phyloP scores from a whole-genome alignment of 2,329 filamentous ascomycete species.

The Botrytis medusae region DNA sequence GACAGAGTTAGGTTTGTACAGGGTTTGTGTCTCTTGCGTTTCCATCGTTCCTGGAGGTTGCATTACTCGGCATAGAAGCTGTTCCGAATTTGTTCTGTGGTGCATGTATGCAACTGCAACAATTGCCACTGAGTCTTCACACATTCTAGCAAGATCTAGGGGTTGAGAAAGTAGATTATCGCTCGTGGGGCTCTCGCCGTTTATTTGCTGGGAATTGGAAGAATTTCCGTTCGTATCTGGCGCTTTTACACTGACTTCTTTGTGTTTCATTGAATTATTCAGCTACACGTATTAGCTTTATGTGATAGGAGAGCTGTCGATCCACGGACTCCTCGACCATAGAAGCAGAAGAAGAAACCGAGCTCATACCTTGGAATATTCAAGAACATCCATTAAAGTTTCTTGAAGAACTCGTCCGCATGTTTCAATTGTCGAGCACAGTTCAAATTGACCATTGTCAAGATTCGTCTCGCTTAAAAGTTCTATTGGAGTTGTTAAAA shows the following conservation, averaged over 20 bases:
- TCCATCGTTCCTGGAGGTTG: slow-evolving; percentile 10
- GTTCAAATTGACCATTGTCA: slow-evolving; percentile 21
- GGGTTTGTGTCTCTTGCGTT: background rate
- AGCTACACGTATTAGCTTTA: slow-evolving; percentile 11
- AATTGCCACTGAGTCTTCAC: slow-evolving; percentile 21
- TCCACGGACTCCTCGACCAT: too few species aligned
- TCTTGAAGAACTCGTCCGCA: slow-evolving; percentile 32
- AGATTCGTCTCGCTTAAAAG: slow-evolving; percentile 12
- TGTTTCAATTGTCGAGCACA: slow-evolving; percentile 22
- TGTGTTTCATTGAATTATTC: slow-evolving; percentile 12
- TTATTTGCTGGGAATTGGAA: background rate
- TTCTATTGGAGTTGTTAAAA: slow-evolving; percentile 12
- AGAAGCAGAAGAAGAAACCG: background rate
- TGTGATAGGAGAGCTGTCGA: too few species aligned
- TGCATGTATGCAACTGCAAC: slow-evolving; percentile 22
- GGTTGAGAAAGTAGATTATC: background rate
- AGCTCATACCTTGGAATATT: slow-evolving; percentile 48
- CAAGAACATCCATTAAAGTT: slow-evolving; percentile 39
- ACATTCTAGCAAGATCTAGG: slow-evolving; percentile 24
- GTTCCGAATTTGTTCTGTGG: slow-evolving; percentile 8
- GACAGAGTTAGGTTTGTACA: background rate
- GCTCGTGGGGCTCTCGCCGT: background rate
- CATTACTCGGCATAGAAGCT: slow-evolving; percentile 9
- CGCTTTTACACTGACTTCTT: background rate
- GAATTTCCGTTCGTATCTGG: background rate